These are phyloP conservation scores for Begonia loranthoides DNA, from an alignment of 306 rosid species.

Conservation along the genomic window DNA sequence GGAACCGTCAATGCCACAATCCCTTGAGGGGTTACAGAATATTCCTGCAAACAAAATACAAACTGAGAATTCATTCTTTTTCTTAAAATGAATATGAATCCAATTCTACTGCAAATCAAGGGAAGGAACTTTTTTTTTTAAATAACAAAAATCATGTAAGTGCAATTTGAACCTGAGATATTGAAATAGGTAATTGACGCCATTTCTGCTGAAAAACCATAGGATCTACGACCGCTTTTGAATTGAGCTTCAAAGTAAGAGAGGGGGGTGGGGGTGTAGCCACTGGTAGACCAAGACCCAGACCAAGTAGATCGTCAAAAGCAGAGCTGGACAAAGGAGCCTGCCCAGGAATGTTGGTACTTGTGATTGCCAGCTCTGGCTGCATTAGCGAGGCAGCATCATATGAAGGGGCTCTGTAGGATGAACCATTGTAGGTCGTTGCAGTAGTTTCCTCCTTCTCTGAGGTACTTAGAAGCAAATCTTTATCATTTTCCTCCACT, in stretches of 20 bases:
- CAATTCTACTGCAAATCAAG: too few relatives aligned
- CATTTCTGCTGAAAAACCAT: conserved; percentile 92
- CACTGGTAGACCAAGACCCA: conserved; percentile 46
- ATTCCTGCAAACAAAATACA: conserved; percentile 35
- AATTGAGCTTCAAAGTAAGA: conserved; percentile 72
- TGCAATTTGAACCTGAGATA: conserved; percentile 49
- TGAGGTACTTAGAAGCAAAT: conserved; percentile 73
- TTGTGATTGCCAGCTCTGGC: conserved; percentile 38
- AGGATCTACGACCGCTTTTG: conserved; percentile 80
- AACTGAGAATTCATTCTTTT: too few relatives aligned
- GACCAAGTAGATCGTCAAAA: conserved; percentile 83
- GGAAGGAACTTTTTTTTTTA: too few relatives aligned
- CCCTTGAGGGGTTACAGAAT: conserved; percentile 55
- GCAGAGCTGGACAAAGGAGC: conserved; percentile 50
- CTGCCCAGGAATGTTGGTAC: conserved; percentile 23
- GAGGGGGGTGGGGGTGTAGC: conserved; percentile 42
- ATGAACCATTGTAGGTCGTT: conserved; percentile 50
- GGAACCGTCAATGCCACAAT: conserved; percentile 53
- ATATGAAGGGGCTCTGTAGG: conserved; percentile 73
- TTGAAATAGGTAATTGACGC: conserved; percentile 86
- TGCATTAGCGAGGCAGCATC: conserved; percentile 41
- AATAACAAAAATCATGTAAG: background rate
- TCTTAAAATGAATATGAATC: too few relatives aligned
- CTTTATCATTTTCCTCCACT: conserved; percentile 93
- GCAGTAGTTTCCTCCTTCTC: conserved; percentile 79